A percentile compares a stretch with the other conserved stretches of the same genome.
These are phyloP conservation scores for Tulasnella sp. DNA, from an alignment of 768 basidiomycete species.

Conservation along the genomic window DNA sequence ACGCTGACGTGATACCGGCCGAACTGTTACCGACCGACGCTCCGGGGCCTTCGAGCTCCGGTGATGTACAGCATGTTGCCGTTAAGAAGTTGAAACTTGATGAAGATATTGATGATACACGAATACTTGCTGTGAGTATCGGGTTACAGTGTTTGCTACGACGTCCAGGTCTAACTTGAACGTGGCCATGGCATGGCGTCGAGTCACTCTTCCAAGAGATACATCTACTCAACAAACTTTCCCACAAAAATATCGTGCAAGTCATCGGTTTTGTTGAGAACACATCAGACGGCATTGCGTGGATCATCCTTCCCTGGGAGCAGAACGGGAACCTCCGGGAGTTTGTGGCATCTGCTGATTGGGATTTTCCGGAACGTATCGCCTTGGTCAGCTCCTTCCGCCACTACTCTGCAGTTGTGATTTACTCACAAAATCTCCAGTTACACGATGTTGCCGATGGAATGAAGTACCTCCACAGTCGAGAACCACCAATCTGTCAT, in stretches of 20 bases:
- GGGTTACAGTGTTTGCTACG: too few relatives aligned
- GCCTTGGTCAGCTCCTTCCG: not conserved
- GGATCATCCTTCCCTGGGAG: conserved; percentile 6
- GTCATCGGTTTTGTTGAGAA: not conserved
- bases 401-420: not conserved
- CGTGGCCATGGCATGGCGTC: not conserved
- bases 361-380: not conserved
- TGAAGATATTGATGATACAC: not conserved
- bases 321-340: not conserved
- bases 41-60: not conserved
- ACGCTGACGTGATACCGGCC: not conserved
- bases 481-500: not conserved
- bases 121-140: not conserved
- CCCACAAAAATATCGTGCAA: not conserved
- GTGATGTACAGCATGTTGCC: not conserved
- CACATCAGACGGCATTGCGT: not conserved
- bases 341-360: not conserved
- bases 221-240: not conserved
- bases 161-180: too few relatives aligned
- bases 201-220: not conserved
- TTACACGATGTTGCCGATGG: not conserved
- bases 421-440: not conserved
- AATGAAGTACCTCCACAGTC: not conserved
- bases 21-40: too few relatives aligned
- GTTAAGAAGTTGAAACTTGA: not conserved